phyloP scores from a whole-genome alignment of 768 basidiomycete species.

The Rhodotorula babjevae region DNA sequence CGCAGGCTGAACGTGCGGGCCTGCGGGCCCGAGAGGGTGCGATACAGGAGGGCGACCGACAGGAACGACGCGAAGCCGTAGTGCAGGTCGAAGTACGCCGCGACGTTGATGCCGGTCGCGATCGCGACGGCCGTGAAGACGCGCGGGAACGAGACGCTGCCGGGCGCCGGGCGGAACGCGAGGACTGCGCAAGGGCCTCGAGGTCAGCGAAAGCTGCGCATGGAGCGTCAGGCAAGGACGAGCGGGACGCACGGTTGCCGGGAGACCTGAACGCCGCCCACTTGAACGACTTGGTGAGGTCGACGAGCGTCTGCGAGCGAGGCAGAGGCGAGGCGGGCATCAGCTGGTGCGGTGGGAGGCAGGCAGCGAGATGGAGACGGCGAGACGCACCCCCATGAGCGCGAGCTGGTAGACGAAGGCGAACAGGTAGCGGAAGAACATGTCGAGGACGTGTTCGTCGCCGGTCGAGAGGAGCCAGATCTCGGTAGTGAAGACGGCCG shows the following conservation, averaged over 20 bases:
- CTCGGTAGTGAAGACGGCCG: conserved; percentile 9
- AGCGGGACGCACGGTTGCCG: conserved; percentile 1
- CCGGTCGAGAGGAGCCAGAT: not conserved
- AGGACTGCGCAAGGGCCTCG: not conserved
- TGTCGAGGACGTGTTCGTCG: conserved; percentile 1
- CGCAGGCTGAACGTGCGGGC: conserved; percentile 16
- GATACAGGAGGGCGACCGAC: conserved; percentile 8
- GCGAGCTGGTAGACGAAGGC: conserved; percentile 10
- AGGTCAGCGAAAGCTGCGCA: not conserved
- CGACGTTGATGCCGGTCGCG: conserved; percentile 24
- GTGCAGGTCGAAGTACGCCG: conserved; percentile 8
- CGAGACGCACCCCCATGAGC: conserved; percentile 3
- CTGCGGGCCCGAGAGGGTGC: not conserved
- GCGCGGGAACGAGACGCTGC: not conserved
- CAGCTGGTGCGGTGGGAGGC: too few species aligned
- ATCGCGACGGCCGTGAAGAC: not conserved
- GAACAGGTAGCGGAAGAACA: conserved; percentile 19
- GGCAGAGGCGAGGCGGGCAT: too few species aligned
- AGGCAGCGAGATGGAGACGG: too few species aligned
- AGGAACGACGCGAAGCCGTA: not conserved
- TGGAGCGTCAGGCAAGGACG: not conserved
- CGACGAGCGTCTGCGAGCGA: conserved; percentile 4
- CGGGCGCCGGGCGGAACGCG: conserved; percentile 14
- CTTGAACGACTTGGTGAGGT: conserved; percentile 8
- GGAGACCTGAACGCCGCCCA: conserved; percentile 17